Conservation (phyloP, 306 rosid species). For the Astragalus membranaceus region DNA sequence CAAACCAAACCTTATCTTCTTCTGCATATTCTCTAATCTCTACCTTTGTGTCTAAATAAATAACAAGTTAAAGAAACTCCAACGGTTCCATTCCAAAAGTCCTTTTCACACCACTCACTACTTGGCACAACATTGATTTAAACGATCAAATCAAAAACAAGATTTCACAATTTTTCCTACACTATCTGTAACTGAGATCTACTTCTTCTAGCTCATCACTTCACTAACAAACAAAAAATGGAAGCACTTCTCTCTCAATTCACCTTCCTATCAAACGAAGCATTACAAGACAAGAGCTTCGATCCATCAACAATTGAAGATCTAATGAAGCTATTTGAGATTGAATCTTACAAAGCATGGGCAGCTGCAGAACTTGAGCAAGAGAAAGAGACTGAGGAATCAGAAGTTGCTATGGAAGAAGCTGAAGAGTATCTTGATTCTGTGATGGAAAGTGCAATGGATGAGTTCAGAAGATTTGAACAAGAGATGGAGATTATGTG, state of each 20-base stretch:
- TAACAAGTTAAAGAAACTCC: not conserved
- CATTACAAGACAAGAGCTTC: constrained; percentile 67
- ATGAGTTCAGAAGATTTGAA: constrained; percentile 70
- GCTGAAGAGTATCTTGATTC: constrained; percentile 74
- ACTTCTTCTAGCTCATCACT: not conserved
- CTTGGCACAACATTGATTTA: not conserved
- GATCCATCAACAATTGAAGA: constrained; percentile 75
- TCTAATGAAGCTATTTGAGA: constrained; percentile 78
- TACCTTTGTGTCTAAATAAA: not conserved
- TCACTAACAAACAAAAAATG: constrained; percentile 28
- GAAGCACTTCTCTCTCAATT: constrained; percentile 73
- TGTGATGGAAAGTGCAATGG: constrained; percentile 85
- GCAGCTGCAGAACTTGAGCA: constrained; percentile 67
- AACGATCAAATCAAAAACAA: not conserved
- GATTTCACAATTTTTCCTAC: not conserved
- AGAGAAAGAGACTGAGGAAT: constrained; percentile 45
- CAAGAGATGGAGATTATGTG: constrained; percentile 53
- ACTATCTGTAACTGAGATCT: constrained; percentile 1
- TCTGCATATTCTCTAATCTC: not conserved
- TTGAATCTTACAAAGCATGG: constrained; percentile 93
- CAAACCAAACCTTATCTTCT: not conserved
- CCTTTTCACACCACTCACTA: not conserved
- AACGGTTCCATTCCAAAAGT: constrained; percentile 26
- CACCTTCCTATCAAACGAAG: constrained; percentile 63
- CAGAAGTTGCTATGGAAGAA: constrained; percentile 45